Conservation (phyloP, 441 rosid genomes). For the Rhodomyrtus psidioides region DNA sequence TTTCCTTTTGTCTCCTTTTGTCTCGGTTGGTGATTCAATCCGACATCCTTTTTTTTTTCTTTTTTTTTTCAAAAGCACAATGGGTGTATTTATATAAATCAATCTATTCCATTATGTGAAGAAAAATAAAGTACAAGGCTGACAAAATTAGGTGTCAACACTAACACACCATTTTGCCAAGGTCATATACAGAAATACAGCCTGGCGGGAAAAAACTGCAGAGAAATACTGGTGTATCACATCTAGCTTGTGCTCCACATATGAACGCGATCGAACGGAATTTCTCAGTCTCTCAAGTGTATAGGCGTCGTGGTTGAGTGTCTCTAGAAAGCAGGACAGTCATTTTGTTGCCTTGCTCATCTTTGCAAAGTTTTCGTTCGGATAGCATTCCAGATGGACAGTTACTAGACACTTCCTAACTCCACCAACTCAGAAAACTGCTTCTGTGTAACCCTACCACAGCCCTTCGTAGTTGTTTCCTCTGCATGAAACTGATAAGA, state of each 20-base stretch:
- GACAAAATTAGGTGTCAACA: too few species aligned
- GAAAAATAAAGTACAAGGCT: too few species aligned
- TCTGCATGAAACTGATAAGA: background rate
- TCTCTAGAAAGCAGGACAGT: background rate
- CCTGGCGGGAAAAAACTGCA: background rate
- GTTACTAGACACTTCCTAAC: background rate
- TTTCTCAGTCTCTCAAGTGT: background rate
- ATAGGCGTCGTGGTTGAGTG: background rate
- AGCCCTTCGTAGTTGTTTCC: background rate
- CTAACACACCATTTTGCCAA: too few species aligned
- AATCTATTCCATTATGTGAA: too few species aligned
- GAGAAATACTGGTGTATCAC: background rate
- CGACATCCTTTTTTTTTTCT: too few species aligned
- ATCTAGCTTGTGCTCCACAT: background rate
- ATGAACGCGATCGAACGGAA: background rate
- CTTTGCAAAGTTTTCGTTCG: background rate
- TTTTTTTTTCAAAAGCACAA: too few species aligned
- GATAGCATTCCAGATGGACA: background rate
- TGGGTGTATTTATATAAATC: background rate
- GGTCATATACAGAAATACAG: background rate
- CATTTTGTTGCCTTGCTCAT: background rate
- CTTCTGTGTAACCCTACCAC: background rate
- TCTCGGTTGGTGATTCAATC: too few species aligned
- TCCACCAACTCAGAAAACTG: background rate
- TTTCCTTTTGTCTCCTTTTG: too few species aligned